Percentiles rank a stretch among this genome's conserved stretches.
Conservation (phyloP, 2,329 filamentous ascomycete genomes). For the Fusarium sp. region DNA sequence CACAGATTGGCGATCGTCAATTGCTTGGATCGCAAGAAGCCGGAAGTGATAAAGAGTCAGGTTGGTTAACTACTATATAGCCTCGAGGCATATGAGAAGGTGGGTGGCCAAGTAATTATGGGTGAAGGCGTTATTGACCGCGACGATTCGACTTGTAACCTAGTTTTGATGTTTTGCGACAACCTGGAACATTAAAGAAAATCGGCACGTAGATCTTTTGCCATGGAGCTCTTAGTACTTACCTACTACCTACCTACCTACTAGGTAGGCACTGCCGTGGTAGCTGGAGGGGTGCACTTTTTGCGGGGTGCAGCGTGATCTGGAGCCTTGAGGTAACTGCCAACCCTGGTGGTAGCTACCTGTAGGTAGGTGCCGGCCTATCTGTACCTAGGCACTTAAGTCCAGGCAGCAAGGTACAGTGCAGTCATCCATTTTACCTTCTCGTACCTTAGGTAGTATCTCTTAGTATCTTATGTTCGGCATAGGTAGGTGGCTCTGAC, state of each 20-base stretch:
- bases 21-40: neutral
- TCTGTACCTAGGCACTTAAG: too few relatives aligned
- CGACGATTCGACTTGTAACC: slow-evolving; percentile 8
- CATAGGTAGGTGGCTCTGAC: neutral
- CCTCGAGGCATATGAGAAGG: neutral
- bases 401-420: neutral
- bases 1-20: neutral
- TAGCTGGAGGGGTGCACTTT: slow-evolving; percentile 41
- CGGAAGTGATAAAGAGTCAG: neutral
- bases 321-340: neutral
- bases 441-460: neutral
- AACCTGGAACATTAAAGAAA: slow-evolving; percentile 4
- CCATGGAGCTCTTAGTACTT: slow-evolving; percentile 19
- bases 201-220: slow-evolving; percentile 8
- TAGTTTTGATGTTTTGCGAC: slow-evolving; percentile 27
- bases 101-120: neutral
- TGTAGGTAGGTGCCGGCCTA: too few relatives aligned
- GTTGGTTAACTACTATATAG: neutral
- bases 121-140: neutral
- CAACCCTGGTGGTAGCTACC: neutral
- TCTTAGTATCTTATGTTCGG: neutral
- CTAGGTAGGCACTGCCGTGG: neutral
- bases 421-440: neutral
- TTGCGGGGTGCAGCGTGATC: slow-evolving; percentile 35
- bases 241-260: too few relatives aligned